phyloP scores from a whole-genome alignment of 2,329 filamentous ascomycete species.

The Penicillium concentricum region DNA sequence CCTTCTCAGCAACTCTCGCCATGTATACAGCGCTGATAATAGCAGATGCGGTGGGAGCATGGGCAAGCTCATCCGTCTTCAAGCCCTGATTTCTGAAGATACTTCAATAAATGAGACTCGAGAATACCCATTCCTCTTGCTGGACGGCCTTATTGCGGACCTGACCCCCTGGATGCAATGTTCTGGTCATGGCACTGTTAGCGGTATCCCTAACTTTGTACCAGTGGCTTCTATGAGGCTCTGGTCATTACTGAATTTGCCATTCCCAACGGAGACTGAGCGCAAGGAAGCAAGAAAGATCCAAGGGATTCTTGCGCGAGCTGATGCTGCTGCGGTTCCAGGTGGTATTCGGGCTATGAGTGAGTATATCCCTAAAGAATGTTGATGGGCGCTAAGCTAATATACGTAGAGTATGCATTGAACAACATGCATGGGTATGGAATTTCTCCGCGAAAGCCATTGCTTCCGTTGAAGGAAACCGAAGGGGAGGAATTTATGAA shows the following conservation, averaged over 20 bases:
- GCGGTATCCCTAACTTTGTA: slow-evolving; percentile 26
- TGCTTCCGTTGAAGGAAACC: neutral
- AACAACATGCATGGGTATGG: neutral
- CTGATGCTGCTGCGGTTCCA: neutral
- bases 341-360: neutral
- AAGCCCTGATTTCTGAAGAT: neutral
- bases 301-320: neutral
- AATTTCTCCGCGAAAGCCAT: neutral
- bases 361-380: neutral
- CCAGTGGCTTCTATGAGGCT: slow-evolving; percentile 23
- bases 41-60: neutral
- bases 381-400: neutral
- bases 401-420: neutral
- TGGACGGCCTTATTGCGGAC: slow-evolving; percentile 26
- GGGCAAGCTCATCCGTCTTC: neutral
- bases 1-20: neutral
- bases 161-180: slow-evolving; percentile 26
- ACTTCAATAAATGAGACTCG: neutral
- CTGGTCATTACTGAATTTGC: slow-evolving; percentile 20
- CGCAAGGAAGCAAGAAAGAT: neutral
- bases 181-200: slow-evolving; percentile 26
- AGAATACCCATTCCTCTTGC: neutral
- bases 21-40: neutral
- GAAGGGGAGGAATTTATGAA: neutral
- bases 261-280: neutral